Base-by-base conservation (phyloP, 1,284 basidiomycete species). In the Puccinia hordei region DNA sequence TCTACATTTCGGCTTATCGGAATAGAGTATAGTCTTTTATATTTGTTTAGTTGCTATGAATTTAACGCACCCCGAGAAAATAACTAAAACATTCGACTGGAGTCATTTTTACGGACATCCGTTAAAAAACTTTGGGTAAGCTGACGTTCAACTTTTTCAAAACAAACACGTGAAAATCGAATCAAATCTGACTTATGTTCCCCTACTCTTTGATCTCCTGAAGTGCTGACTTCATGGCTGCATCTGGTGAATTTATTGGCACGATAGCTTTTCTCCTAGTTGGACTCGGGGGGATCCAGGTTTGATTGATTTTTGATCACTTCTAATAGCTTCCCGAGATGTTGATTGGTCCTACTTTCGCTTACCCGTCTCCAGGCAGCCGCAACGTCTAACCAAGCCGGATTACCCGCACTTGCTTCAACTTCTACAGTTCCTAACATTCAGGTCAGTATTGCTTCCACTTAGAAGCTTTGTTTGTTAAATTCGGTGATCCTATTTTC, bases 201-300 rank as follows among this genome's bases (percentile, higher is more conserved):
- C 44, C 15, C 49, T 55, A 2, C 49, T 59, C 38, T 73, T 27
- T 33, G 17, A 63, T 27, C 17, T 69, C 9, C 17, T 17, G 5
- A 53, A 80, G 77, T 1, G 44, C 65, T 30, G 77, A 80, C 38
- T 73, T 80, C 27, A 63, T 80, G 55, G 68, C 77, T 49, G 77
- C 77, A 15, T 72, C 69, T 15, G 77, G 77, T 2, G 77, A 80
- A 35, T 73, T 80, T 22, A 53, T 80, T 41, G 77, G 77, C 9
- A 80, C 77, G 8, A 38, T 68, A 24, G 55, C 69, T 41, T 80
- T 80, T 53, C 77, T 80, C 33, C 49, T 80, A 24, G 51, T 80
- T 51, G 77, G 77, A n/a, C 57, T 80, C 55, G 77, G 77, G 59
- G 77, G 77, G 9, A 80, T 80, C 61, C 77, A 80, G 61, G 77